Evolutionary conservation across 768 basidiomycete species (phyloP).

Genomic region (Russula virescens): DNA sequence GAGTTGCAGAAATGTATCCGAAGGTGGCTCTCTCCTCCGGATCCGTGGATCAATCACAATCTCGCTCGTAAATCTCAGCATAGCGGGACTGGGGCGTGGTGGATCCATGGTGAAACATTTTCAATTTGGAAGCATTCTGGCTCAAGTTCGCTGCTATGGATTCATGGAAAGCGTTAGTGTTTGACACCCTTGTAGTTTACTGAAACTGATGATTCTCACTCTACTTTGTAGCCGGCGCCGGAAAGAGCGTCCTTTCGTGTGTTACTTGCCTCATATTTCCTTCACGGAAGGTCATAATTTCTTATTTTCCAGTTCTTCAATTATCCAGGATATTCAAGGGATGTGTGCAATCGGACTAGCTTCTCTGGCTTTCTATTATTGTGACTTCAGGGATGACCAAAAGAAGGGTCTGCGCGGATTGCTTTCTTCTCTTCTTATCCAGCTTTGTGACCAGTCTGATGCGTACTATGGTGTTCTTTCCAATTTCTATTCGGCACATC

Average conservation of each 20-base stretch:
- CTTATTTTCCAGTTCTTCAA: not conserved
- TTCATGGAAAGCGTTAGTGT: conserved; percentile 9
- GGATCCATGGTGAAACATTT: not conserved
- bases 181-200: not conserved
- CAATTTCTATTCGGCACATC: not conserved
- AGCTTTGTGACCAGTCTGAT: not conserved
- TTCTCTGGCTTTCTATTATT: conserved; percentile 4
- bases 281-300: no score
- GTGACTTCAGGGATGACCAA: conserved; percentile 1
- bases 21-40: conserved; percentile 6
- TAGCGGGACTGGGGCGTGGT: not conserved
- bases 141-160: not conserved
- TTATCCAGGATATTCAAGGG: not conserved
- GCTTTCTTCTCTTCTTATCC: not conserved
- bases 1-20: not conserved
- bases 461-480: not conserved
- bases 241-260: conserved; percentile 2
- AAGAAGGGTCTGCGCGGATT: not conserved
- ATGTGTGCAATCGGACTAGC: not conserved
- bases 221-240: not conserved
- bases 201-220: no score
- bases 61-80: not conserved
- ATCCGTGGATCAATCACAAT: not conserved
- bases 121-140: not conserved
- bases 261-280: not conserved